These are phyloP conservation scores for Pythium graminicola DNA, from an alignment of 352 stramenopile genomes.

Conservation along the genomic window DNA sequence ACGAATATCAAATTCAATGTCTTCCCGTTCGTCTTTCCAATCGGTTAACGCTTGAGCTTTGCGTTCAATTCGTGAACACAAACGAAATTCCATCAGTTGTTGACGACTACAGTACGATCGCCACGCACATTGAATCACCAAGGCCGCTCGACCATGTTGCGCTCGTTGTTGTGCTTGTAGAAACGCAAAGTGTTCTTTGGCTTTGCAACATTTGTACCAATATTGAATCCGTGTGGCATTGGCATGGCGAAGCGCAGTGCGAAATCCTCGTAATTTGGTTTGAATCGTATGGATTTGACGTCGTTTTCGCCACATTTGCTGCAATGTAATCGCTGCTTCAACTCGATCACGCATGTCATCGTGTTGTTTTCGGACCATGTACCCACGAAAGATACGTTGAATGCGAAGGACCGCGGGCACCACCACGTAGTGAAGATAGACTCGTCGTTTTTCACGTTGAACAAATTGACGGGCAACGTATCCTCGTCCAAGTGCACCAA, in stretches of 20 bases:
- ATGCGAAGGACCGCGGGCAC: slow-evolving; percentile 42
- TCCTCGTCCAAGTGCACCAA: slow-evolving; percentile 52
- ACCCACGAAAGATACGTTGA: slow-evolving; percentile 66
- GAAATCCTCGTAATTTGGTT: slow-evolving; percentile 40
- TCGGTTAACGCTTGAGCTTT: slow-evolving; percentile 47
- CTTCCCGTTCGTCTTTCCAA: slow-evolving; percentile 50
- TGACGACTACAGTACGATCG: slow-evolving; percentile 52
- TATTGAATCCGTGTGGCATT: slow-evolving; percentile 46
- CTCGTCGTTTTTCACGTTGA: slow-evolving; percentile 36
- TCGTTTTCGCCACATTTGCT: slow-evolving; percentile 61
- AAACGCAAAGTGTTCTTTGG: slow-evolving; percentile 35
- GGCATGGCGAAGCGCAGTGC: slow-evolving; percentile 30
- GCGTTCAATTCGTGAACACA: slow-evolving; percentile 59
- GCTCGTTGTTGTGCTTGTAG: slow-evolving; percentile 35
- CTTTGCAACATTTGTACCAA: slow-evolving; percentile 51
- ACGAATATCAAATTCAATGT: slow-evolving; percentile 66
- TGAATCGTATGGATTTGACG: slow-evolving; percentile 27
- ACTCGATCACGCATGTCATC: slow-evolving; percentile 49
- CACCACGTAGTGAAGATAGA: slow-evolving; percentile 37
- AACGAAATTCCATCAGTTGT: slow-evolving; percentile 56
- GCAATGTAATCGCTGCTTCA: slow-evolving; percentile 64
- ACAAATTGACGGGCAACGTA: slow-evolving; percentile 57
- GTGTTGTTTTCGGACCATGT: slow-evolving; percentile 43
- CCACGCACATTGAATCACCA: slow-evolving; percentile 71
- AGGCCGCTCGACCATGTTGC: slow-evolving; percentile 39